These are phyloP conservation scores for Pseudozyma thailandica DNA, from an alignment of 1,284 basidiomycete species.

Conservation along the genomic window DNA sequence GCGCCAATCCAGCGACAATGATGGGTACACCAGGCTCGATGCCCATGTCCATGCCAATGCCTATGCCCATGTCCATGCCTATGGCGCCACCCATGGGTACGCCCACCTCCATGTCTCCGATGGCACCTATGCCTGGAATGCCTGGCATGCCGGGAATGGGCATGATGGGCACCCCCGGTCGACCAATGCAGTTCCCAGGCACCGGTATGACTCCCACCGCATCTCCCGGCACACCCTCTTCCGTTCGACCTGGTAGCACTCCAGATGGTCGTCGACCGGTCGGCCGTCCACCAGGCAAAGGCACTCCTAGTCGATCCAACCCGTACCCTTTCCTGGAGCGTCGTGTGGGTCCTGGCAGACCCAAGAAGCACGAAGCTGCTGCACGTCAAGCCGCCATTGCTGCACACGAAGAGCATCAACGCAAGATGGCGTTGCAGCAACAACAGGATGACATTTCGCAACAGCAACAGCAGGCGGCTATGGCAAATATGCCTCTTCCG, in stretches of 20 bases:
- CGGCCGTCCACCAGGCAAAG: conserved; percentile 38
- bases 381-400: conserved; percentile 43
- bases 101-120: conserved; percentile 22
- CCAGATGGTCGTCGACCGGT: conserved; percentile 27
- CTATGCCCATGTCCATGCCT: conserved; percentile 26
- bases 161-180: conserved; percentile 22
- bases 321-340: conserved; percentile 41
- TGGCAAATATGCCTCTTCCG: conserved; percentile 20
- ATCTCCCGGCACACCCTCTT: conserved; percentile 7
- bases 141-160: conserved; percentile 12
- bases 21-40: conserved; percentile 10
- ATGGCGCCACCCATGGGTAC: conserved; percentile 34
- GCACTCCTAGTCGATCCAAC: conserved; percentile 34
- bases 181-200: conserved; percentile 22
- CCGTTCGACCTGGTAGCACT: conserved; percentile 1
- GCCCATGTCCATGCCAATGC: conserved; percentile 17
- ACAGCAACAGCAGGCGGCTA: conserved; percentile 29
- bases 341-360: conserved; percentile 42
- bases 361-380: conserved; percentile 43
- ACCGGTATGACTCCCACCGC: conserved; percentile 17
- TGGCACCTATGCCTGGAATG: conserved; percentile 14
- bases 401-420: conserved; percentile 34
- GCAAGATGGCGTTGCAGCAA: conserved; percentile 19
- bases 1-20: background rate
- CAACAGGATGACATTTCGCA: conserved; percentile 25